Evolutionary conservation across 1,284 basidiomycete genomes (phyloP).

Genomic region (Meira nashicola): DNA sequence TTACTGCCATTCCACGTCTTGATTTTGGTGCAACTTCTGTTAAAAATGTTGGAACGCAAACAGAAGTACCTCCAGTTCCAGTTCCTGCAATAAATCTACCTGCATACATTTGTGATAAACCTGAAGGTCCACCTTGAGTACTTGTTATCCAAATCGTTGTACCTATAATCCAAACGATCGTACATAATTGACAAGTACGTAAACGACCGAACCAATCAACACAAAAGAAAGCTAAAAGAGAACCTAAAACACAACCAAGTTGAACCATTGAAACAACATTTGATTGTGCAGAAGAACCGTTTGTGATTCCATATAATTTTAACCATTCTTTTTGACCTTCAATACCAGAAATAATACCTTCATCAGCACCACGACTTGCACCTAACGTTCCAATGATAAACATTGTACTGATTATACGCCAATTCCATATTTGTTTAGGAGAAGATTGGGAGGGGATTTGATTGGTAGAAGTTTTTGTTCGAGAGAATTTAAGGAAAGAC

Average conservation of each 20-base stretch:
- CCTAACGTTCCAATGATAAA: conserved; percentile 16
- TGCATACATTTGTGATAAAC: conserved; percentile 28
- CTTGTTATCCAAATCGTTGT: conserved; percentile 36
- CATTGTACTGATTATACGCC: no score
- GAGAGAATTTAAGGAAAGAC: no score
- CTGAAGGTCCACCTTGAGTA: conserved; percentile 17
- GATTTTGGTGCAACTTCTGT: conserved; percentile 30
- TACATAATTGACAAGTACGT: conserved; percentile 28
- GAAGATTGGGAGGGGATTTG: no score
- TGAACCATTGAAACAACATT: conserved; percentile 35
- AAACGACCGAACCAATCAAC: conserved; percentile 30
- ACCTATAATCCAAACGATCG: conserved; percentile 33
- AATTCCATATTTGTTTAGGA: no score
- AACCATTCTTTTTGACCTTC: conserved; percentile 28
- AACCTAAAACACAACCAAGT: conserved; percentile 30
- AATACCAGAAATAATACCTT: conserved; percentile 31
- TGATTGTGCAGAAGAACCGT: conserved; percentile 25
- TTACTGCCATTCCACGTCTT: conserved; percentile 27
- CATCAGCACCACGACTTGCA: conserved; percentile 33
- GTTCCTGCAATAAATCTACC: conserved; percentile 34
- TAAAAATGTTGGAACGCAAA: conserved; percentile 27
- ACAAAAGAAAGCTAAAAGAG: conserved; percentile 32
- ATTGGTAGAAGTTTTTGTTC: no score
- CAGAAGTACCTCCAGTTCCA: conserved; percentile 32
- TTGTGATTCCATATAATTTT: conserved; percentile 24